Evolutionary conservation across 2,329 filamentous ascomycete genomes (phyloP), one percentile per base, ranked within the genome.

Genomic region (Exophiala sp.): DNA sequence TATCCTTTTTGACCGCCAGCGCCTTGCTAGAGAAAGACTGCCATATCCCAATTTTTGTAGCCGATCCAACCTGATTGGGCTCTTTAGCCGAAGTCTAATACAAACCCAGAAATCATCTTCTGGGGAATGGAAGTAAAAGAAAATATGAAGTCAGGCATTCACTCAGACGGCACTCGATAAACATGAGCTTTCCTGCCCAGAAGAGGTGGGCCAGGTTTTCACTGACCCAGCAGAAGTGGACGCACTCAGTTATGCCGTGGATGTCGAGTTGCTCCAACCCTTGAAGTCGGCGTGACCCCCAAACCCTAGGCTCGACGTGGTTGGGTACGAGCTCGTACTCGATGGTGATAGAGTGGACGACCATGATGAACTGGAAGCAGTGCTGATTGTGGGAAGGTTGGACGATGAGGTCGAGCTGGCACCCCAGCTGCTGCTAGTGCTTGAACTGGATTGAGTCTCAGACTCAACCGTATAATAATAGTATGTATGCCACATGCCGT

Each of bases 401-500:
- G 18, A 11, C 2, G 6, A 18, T 7, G 8, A 9, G 34, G 14
- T 37, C 14, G 14, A 6, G 34, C 34, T 37, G 34, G 18, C 14
- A 7, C 34, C 14, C 6, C 6, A 18, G 11, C 34, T 37, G 34
- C 34, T 37, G 34, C 5, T 19, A 16, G 50, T 30, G 11, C 43
- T 40, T 14, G 47, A 43, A n/a, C 19, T 48, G n/a, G 38, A 42
- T 8, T 14, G n/a, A 14, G 14, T 40, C n/a, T 48, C 44, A 10
- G 43, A 29, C 16, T 21, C 44, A 19, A 52, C 48, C 5, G 48
- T 57, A 27, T 54, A 55, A 50, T 57, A 61, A 46, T 64, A 65
- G 14, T 55, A 58, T 3, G 62, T 65, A 48, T 64, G 63, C 62
- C 62, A 65, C 52, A 57, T 56, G 23, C 63, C 63, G 46, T 64